phyloP scores from a whole-genome alignment of 1,139 yeast genomes.

The Nakaseomyces glabratus region DNA sequence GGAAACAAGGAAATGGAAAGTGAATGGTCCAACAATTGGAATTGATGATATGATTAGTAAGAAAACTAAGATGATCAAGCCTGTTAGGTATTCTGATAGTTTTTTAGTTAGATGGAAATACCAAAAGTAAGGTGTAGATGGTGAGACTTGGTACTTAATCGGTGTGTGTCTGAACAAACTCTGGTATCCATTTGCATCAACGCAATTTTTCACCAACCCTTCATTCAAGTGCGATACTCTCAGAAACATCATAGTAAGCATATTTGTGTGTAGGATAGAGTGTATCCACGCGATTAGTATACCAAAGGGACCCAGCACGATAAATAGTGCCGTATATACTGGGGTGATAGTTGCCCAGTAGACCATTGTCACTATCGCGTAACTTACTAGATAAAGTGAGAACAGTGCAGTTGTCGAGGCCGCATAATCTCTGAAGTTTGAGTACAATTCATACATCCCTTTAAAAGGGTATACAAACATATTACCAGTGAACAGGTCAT shows the following conservation, averaged over 20 bases:
- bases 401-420: conserved; percentile 13
- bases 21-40: conserved; percentile 27
- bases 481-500: conserved; percentile 18
- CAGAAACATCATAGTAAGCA: conserved; percentile 27
- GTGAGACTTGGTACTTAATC: conserved; percentile 24
- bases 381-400: conserved; percentile 17
- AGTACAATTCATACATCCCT: conserved; percentile 18
- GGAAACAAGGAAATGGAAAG: conserved; percentile 20
- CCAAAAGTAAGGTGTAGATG: conserved; percentile 25
- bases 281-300: conserved; percentile 24
- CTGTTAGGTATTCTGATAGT: conserved; percentile 16
- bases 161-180: conserved; percentile 13
- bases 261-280: conserved; percentile 26
- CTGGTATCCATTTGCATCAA: conserved; percentile 13
- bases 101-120: conserved; percentile 25
- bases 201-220: conserved; percentile 13
- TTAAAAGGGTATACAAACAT: conserved; percentile 24
- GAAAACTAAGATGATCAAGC: conserved; percentile 11
- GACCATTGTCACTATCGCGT: conserved; percentile 16
- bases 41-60: conserved; percentile 21
- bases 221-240: conserved; percentile 22
- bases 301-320: conserved; percentile 28
- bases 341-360: conserved; percentile 29
- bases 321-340: conserved; percentile 24
- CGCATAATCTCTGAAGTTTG: conserved; percentile 15